Percentiles rank a stretch among this genome's conserved stretches.
These are phyloP conservation scores for Physcia stellaris DNA, from an alignment of 495 filamentous ascomycete species.

Conservation along the genomic window DNA sequence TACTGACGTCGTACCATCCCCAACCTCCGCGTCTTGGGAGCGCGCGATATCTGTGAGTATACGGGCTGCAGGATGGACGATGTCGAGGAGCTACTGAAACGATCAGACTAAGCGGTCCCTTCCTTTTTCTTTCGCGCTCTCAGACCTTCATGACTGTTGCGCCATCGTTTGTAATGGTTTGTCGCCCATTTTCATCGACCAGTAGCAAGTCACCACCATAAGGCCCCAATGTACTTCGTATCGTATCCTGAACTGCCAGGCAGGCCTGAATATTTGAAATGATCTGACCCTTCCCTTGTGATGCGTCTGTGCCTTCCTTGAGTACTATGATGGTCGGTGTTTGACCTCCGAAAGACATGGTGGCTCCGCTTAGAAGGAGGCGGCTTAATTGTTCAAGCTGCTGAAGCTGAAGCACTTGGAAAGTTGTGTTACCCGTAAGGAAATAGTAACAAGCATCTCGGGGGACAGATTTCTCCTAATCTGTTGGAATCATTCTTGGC, in stretches of 20 bases:
- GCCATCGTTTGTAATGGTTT: slow-evolving; percentile 98
- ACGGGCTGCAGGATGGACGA: slow-evolving; percentile 93
- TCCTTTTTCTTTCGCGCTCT: not conserved
- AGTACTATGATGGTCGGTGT: slow-evolving; percentile 97
- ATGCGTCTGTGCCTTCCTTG: slow-evolving; percentile 94
- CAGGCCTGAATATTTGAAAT: slow-evolving; percentile 98
- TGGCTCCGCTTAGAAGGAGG: no score
- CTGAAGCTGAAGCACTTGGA: no score
- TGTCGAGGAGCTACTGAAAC: slow-evolving; percentile 67
- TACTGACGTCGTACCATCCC: slow-evolving; percentile 93
- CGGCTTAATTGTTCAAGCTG: no score
- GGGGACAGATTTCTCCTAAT: no score
- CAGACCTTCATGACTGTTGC: slow-evolving; percentile 96
- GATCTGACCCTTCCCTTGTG: slow-evolving; percentile 93
- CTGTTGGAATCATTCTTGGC: no score
- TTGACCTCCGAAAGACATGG: slow-evolving; percentile 95
- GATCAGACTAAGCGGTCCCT: not conserved
- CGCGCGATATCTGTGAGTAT: slow-evolving; percentile 97
- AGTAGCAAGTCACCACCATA: slow-evolving; percentile 94
- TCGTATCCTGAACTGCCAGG: slow-evolving; percentile 89
- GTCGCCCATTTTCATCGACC: slow-evolving; percentile 86
- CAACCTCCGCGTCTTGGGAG: slow-evolving; percentile 97
- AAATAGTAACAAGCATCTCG: no score
- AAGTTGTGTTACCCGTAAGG: no score
- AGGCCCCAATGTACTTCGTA: slow-evolving; percentile 90